Conservation (phyloP, 1,139 yeast genomes). For the Kodamaea sp. region DNA sequence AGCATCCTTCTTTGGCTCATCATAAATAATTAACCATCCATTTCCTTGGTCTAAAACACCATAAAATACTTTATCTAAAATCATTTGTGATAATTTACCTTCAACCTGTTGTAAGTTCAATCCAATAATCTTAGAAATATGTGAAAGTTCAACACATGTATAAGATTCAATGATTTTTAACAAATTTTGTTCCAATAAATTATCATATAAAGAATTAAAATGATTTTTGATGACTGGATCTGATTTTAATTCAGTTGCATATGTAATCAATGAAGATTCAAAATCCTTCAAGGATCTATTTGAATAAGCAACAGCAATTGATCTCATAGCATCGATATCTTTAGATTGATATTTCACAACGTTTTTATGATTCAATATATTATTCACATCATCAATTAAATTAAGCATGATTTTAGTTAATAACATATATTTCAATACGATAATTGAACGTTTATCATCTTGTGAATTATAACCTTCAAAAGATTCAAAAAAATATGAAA, state of each 20-base stretch:
- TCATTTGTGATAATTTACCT: conserved; percentile 94
- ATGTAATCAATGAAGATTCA: conserved; percentile 71
- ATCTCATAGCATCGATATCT: conserved; percentile 86
- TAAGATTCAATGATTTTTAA: conserved; percentile 95
- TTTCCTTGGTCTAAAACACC: conserved; percentile 98
- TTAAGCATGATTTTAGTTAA: conserved; percentile 92
- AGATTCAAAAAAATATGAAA: conserved; percentile 90
- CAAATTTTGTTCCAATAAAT: conserved; percentile 86
- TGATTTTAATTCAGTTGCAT: conserved; percentile 71
- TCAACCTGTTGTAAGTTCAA: conserved; percentile 86
- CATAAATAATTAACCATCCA: conserved; percentile 93
- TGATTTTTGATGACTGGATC: conserved; percentile 91
- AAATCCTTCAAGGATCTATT: conserved; percentile 89
- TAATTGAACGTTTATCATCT: conserved; percentile 65
- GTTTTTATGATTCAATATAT: conserved; percentile 72
- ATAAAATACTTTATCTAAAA: conserved; percentile 85
- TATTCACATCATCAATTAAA: conserved; percentile 78
- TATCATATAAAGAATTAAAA: conserved; percentile 89
- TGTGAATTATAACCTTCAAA: conserved; percentile 77
- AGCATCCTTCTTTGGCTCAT: conserved; percentile 84
- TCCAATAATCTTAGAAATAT: conserved; percentile 84
- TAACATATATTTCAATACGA: conserved; percentile 86
- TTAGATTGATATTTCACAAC: conserved; percentile 76
- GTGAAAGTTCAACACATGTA: conserved; percentile 88
- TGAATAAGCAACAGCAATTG: conserved; percentile 85